A percentile compares a stretch with the other conserved stretches of the same genome.
These are phyloP conservation scores for Lachancea sp. DNA, from an alignment of 805 yeast species.

Conservation along the genomic window DNA sequence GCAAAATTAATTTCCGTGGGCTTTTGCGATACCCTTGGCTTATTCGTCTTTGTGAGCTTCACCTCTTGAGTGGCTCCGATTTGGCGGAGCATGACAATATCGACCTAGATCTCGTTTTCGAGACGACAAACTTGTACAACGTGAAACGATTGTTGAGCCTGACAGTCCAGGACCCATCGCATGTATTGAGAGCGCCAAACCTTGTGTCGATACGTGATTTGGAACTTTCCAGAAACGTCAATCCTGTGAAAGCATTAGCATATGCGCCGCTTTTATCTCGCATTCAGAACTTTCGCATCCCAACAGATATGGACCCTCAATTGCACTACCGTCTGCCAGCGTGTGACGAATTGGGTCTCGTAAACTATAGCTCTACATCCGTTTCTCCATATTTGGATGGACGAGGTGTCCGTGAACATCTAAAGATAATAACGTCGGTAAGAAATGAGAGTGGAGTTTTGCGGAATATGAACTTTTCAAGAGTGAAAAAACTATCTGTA, in stretches of 20 bases:
- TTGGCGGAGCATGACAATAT: conserved; percentile 9
- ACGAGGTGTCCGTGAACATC: conserved; percentile 6
- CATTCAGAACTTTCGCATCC: conserved; percentile 19
- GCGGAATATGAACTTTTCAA: conserved; percentile 15
- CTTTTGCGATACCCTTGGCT: conserved; percentile 8
- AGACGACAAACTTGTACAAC: conserved; percentile 20
- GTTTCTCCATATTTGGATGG: conserved; percentile 22
- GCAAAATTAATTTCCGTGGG: conserved; percentile 25
- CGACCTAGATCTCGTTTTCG: conserved; percentile 23
- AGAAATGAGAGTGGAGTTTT: conserved; percentile 17
- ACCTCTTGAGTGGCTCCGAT: conserved; percentile 18
- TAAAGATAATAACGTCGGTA: conserved; percentile 15
- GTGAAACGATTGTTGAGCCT: conserved; percentile 19
- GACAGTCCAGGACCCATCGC: conserved; percentile 13
- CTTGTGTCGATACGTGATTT: conserved; percentile 18
- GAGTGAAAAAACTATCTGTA: conserved; percentile 12
- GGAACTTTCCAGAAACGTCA: conserved; percentile 6
- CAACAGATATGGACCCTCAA: conserved; percentile 1
- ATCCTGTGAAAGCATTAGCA: conserved; percentile 11
- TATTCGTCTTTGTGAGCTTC: conserved; percentile 22
- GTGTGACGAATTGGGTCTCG: conserved; percentile 19
- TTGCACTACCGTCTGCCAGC: conserved; percentile 15
- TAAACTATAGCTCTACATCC: conserved; percentile 15
- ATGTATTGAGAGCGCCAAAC: conserved; percentile 15
- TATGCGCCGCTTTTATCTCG: conserved; percentile 15